A percentile compares a stretch with the other conserved stretches of the same genome.
These are phyloP conservation scores for Penicillium dipodomyicola DNA, from an alignment of 495 filamentous ascomycete genomes.

Conservation along the genomic window DNA sequence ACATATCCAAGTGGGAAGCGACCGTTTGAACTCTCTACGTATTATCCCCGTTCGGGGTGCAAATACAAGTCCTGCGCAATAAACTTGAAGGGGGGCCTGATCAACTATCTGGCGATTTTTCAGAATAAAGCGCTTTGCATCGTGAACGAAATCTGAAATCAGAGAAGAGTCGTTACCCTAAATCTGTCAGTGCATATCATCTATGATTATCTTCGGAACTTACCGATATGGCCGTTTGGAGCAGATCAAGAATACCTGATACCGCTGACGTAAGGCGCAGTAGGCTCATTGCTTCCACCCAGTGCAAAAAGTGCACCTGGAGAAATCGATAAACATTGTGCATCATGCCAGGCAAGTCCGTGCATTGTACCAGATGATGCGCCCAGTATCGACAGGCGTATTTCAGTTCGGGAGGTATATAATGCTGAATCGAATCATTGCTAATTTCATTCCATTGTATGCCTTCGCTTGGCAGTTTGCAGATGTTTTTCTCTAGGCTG, in stretches of 20 bases:
- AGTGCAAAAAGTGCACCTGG: not conserved
- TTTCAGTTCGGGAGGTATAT: slow-evolving; percentile 31
- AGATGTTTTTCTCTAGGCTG: slow-evolving; percentile 31
- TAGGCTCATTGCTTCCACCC: slow-evolving; percentile 28
- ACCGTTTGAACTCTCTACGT: slow-evolving; percentile 15
- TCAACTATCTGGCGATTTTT: slow-evolving; percentile 32
- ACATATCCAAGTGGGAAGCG: slow-evolving; percentile 20
- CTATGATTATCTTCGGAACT: not conserved
- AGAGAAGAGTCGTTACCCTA: slow-evolving; percentile 19
- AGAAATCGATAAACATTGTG: not conserved
- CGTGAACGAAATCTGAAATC: slow-evolving; percentile 13
- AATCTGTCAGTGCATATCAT: slow-evolving; percentile 4
- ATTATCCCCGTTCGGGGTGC: slow-evolving; percentile 31
- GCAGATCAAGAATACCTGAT: not conserved
- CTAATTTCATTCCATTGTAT: slow-evolving; percentile 21
- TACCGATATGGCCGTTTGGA: not conserved
- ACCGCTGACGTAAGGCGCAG: slow-evolving; percentile 4
- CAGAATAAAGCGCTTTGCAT: slow-evolving; percentile 39
- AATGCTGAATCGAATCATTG: slow-evolving; percentile 18
- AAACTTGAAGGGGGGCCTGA: slow-evolving; percentile 28
- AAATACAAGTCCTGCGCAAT: slow-evolving; percentile 36
- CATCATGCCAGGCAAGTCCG: not conserved
- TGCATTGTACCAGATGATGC: not conserved
- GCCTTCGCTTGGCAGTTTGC: slow-evolving; percentile 22
- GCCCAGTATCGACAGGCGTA: slow-evolving; percentile 47